Percentiles rank a stretch among this genome's conserved stretches.
Conservation (phyloP, 1,284 basidiomycete species). For the Salmacisia buchloeana region DNA sequence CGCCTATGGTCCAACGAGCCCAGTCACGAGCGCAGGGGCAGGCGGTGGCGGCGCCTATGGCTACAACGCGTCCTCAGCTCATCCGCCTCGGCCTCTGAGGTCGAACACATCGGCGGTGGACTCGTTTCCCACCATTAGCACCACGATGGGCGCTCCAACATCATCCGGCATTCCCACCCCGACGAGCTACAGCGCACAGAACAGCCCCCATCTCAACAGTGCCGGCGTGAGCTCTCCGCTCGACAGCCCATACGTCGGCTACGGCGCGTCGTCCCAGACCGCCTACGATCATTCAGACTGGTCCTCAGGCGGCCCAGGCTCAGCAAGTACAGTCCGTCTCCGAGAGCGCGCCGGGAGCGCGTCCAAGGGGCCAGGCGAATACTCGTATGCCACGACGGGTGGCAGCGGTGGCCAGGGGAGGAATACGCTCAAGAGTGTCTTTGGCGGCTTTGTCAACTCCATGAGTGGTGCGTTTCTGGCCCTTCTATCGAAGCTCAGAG, state of each 20-base stretch:
- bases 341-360: conserved; percentile 2
- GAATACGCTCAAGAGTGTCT: conserved; percentile 48
- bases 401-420: not conserved
- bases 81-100: conserved; percentile 25
- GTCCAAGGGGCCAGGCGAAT: not conserved
- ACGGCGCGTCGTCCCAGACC: not conserved
- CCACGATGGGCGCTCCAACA: too few relatives aligned
- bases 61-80: conserved; percentile 9
- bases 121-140: conserved; percentile 13
- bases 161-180: not conserved
- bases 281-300: not conserved
- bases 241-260: not conserved
- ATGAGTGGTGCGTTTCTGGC: conserved; percentile 37
- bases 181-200: conserved; percentile 7
- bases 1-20: not conserved
- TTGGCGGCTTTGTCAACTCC: conserved; percentile 50
- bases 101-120: conserved; percentile 29
- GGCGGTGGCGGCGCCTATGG: not conserved
- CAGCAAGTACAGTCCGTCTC: not conserved
- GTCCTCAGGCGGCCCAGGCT: not conserved
- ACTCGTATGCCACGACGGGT: not conserved
- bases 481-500: not conserved
- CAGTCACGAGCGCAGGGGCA: not conserved
- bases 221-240: not conserved
- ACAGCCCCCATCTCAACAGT: conserved; percentile 5